These are phyloP conservation scores for Haematococcus sp. DNA, from an alignment of 139 green algal genomes.

Conservation along the genomic window DNA sequence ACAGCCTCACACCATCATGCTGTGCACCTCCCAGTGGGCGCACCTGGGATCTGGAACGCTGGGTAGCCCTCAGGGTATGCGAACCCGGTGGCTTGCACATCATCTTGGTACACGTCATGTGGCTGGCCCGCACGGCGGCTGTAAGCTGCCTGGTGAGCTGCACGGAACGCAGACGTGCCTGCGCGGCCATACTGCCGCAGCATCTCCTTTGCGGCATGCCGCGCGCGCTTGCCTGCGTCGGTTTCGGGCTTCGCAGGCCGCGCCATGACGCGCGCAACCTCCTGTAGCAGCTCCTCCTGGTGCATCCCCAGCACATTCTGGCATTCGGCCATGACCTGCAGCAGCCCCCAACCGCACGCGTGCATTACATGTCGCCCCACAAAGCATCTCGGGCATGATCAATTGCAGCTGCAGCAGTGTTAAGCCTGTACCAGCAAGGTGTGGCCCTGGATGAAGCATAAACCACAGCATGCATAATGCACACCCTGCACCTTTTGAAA, in stretches of 20 bases:
- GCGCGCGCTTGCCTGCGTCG: conserved; percentile 26
- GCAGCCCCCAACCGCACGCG: neutral
- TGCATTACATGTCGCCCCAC: neutral
- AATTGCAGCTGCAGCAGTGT: neutral
- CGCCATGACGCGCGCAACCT: conserved; percentile 44
- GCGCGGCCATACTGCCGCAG: conserved; percentile 32
- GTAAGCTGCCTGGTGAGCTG: conserved; percentile 7
- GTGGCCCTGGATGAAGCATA: too few relatives aligned
- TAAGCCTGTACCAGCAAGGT: neutral
- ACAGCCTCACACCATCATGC: too few relatives aligned
- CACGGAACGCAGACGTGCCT: conserved; percentile 31
- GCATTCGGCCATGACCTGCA: conserved; percentile 51
- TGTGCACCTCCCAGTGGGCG: too few relatives aligned
- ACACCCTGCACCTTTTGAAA: conserved; percentile 37
- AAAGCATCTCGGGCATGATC: too few relatives aligned
- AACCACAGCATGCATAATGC: too few relatives aligned
- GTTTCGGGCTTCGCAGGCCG: conserved; percentile 26
- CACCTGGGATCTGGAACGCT: too few relatives aligned
- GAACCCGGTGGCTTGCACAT: too few relatives aligned
- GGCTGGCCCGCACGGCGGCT: neutral
- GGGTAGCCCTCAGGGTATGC: too few relatives aligned
- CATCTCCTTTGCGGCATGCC: conserved; percentile 41
- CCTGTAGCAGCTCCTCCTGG: conserved; percentile 52
- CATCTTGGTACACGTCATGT: too few relatives aligned
- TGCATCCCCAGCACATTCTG: conserved; percentile 19